Evolutionary conservation across 495 filamentous ascomycete species (phyloP), one percentile per base, ranked within the genome.

Genomic region (Cercophora samala): DNA sequence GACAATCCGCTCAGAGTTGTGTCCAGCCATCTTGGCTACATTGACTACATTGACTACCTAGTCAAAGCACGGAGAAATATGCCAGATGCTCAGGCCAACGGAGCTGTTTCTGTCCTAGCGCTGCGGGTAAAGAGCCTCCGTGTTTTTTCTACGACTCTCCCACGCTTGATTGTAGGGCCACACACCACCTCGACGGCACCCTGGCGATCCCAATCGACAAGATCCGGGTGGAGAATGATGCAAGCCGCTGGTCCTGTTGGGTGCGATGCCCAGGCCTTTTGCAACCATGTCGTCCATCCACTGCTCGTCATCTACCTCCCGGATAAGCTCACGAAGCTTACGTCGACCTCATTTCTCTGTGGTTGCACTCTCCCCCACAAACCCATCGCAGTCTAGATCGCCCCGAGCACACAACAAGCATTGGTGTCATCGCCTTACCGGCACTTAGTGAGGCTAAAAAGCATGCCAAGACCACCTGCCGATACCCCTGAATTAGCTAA

Each of bases 301-400:
- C 15, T 60, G 58, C 22, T 60, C 25, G 17, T 60, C 58, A 21
- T 62, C 2, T 46, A 17, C 15, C 11, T 62, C 60, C 60, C 60
- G 60, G 60, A 62, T 62, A 46, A 62, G 60, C 60, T 62, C 22
- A 62, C n/a, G 60, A 23, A 62, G 60, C 60, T 62, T 62, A 62
- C 60, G 60, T 62, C 26, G 60, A 42, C 60, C 26, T 62, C 60
- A 42, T 62, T 29, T 62, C 60, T 56, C 18, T 5, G 26, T 29
- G 18, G 60, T 62, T 29, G 19, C 60, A 62, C 17, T 46, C 13
- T 42, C 60, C 58, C 29, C 60, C 60, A 46, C 60, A 62, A 46
- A n/a, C 32, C 60, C 60, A 62, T 19, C 4, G 60, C 60, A 29
- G 26, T 62, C 60, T 62, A 62, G 60, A 42, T 42, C 29, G 25